phyloP scores from a whole-genome alignment of 768 basidiomycete genomes.

The Boletus subcaerulescens region DNA sequence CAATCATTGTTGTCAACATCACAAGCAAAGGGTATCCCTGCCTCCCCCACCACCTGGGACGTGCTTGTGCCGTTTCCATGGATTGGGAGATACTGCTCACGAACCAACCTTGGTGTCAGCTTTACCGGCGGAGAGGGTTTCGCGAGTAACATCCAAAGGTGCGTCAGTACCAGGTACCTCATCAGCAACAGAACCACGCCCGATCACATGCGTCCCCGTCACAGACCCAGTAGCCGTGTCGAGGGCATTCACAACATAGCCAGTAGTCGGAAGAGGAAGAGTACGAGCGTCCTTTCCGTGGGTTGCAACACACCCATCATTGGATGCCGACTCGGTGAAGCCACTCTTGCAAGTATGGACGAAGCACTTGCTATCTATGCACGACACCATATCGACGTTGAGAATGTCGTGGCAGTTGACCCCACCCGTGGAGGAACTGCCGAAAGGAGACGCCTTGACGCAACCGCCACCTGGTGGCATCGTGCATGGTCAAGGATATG shows the following conservation, averaged over 20 bases:
- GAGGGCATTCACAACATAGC: background rate
- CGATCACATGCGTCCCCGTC: background rate
- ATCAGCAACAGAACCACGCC: background rate
- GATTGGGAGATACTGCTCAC: background rate
- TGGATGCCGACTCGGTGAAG: conserved; percentile 7
- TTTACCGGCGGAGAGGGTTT: background rate
- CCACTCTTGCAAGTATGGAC: conserved; percentile 27
- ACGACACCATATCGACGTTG: conserved; percentile 28
- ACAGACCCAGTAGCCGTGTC: no score
- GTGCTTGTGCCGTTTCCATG: no score
- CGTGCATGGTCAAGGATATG: background rate
- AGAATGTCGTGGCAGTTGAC: conserved; percentile 34
- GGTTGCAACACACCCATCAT: conserved; percentile 13
- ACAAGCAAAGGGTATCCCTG: no score
- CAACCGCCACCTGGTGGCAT: conserved; percentile 35
- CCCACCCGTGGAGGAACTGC: conserved; percentile 15
- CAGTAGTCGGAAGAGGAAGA: background rate
- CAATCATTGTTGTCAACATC: no score
- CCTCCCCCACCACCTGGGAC: no score
- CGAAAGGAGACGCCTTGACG: conserved; percentile 21
- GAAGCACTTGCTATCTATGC: conserved; percentile 26
- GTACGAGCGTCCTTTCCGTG: background rate
- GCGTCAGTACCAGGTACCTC: background rate
- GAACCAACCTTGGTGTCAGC: background rate
- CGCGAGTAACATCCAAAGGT: background rate